Percentiles rank a stretch among this genome's conserved stretches.
These are phyloP conservation scores for Collybia sordida DNA, from an alignment of 768 basidiomycete species.

Conservation along the genomic window DNA sequence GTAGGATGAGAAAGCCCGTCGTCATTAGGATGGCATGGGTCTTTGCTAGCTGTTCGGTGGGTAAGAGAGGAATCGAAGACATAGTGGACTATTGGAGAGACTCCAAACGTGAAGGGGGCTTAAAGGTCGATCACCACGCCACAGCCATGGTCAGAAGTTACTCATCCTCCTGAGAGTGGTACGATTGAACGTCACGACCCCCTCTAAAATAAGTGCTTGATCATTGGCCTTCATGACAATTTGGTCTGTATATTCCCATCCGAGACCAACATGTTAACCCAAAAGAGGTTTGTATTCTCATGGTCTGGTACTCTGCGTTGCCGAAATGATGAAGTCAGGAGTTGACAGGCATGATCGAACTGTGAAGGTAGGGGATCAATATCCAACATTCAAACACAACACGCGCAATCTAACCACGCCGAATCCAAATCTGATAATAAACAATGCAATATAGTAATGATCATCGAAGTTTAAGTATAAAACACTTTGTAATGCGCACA, in stretches of 20 bases:
- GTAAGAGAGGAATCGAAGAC: constrained; percentile 15
- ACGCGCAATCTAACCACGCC: too few relatives aligned
- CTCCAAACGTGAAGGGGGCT: background rate
- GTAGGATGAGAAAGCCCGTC: constrained; percentile 47
- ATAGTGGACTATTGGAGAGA: constrained; percentile 1
- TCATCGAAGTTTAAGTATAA: too few relatives aligned
- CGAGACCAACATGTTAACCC: background rate
- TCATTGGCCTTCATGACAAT: constrained; percentile 7
- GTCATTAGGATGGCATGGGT: constrained; percentile 54
- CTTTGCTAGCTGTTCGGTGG: constrained; percentile 31
- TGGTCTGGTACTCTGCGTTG: background rate
- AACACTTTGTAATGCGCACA: background rate
- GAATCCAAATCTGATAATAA: too few relatives aligned
- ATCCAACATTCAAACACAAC: too few relatives aligned
- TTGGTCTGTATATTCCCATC: constrained; percentile 9
- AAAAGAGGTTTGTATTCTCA: constrained; percentile 7
- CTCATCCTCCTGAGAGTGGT: too few relatives aligned
- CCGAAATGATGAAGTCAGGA: background rate
- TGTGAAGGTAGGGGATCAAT: too few relatives aligned
- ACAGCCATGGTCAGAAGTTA: too few relatives aligned
- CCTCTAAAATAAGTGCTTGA: too few relatives aligned
- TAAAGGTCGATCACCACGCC: background rate
- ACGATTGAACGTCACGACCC: too few relatives aligned
- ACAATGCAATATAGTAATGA: too few relatives aligned
- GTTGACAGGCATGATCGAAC: too few relatives aligned